These are phyloP conservation scores for Trichoderma virens DNA, from an alignment of 495 filamentous ascomycete genomes.

Conservation along the genomic window DNA sequence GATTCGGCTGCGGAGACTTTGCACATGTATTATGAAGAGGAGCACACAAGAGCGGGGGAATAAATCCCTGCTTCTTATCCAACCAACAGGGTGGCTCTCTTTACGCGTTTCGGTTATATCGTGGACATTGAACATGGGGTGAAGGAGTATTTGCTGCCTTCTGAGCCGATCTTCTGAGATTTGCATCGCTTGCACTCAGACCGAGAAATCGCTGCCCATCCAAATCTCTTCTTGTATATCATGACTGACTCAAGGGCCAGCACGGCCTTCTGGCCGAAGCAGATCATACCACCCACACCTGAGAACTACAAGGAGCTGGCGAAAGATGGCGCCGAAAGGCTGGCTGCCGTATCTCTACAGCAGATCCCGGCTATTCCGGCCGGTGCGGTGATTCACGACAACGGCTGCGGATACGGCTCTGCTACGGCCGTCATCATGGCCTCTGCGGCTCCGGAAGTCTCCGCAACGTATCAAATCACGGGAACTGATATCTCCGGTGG, in stretches of 20 bases:
- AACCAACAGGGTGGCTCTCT: neutral
- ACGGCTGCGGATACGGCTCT: slow-evolving; percentile 17
- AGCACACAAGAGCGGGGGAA: neutral
- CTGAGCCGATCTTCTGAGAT: neutral
- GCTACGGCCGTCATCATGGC: slow-evolving; percentile 13
- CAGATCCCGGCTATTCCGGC: slow-evolving; percentile 14
- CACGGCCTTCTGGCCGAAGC: slow-evolving; percentile 16
- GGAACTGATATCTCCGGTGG: slow-evolving; percentile 15
- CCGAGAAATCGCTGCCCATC: neutral
- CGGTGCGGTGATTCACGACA: slow-evolving; percentile 15
- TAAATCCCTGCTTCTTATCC: neutral
- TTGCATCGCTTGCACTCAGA: neutral
- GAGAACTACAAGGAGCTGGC: slow-evolving; percentile 16
- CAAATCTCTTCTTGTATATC: neutral
- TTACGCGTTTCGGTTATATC: neutral
- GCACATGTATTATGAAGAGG: neutral
- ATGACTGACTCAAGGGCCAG: neutral
- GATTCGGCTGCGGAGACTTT: neutral
- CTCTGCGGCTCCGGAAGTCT: slow-evolving; percentile 10
- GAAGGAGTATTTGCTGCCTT: neutral
- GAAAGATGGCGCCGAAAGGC: slow-evolving; percentile 12
- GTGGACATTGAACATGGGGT: neutral
- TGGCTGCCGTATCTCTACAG: slow-evolving; percentile 14
- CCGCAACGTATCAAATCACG: slow-evolving; percentile 12
- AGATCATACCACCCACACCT: slow-evolving; percentile 14